Evolutionary conservation across 257 asterid species (phyloP), one percentile per base, ranked within the genome.

Genomic region (Orobanche coerulescens): DNA sequence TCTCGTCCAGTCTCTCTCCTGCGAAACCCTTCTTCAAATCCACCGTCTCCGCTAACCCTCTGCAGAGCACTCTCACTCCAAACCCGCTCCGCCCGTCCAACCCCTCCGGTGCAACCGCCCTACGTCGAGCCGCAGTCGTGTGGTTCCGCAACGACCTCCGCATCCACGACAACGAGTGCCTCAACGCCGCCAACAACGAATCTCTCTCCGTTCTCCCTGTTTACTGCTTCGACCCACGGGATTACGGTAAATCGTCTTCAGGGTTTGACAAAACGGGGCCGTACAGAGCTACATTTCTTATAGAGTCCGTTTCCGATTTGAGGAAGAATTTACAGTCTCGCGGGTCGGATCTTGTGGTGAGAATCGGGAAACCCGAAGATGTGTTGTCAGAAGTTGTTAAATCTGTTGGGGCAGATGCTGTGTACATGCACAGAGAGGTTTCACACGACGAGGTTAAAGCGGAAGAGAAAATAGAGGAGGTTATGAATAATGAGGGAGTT

Each of bases 141-240:
- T 89, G 97, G 99, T 83, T 93, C 82, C 95, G 99, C 10, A 93
- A 93, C 75, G 99, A 93, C 73, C 95, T 93, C 47, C 99, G 99
- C 26, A 76, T 87, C 67, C 87, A 86, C 53, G 99, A 93, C 74
- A 93, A 93, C 43, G 99, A 89, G 61, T 81, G 88, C 66, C 95
- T 93, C 60, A 66, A 86, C 65, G 58, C 87, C 0, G 97, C 99
- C 36, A 79, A 87, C 79, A 81, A 82, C 67, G 94, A 86, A 8
- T 80, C 99, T 2, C 36, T 85, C 25, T 93, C 99, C 1, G 86
- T 93, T 1, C 80, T 93, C 37, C 96, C 97, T 0, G 88, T 93
- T 20, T 93, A 86, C 88, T 84, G 95, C 73, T 93, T 93, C 70
- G 97, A 93, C 88, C 99, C 97, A 0, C 66, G 92, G 5, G 99